These are phyloP conservation scores for Ophiostoma populinum DNA, from an alignment of 2,329 filamentous ascomycete genomes.

Conservation along the genomic window DNA sequence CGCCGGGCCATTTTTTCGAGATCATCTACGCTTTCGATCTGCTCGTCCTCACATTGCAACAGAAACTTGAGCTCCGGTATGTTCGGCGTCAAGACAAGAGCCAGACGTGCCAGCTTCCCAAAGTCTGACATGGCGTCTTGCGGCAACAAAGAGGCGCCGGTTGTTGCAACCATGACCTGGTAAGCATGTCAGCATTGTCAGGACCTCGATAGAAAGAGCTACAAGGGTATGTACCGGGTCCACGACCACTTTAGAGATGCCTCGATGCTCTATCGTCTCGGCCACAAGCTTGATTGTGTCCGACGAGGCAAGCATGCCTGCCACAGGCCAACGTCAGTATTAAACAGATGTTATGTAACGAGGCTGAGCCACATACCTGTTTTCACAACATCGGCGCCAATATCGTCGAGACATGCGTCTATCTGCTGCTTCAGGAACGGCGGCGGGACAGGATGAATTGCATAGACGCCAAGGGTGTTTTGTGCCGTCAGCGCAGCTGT, in stretches of 20 bases:
- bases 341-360: not conserved
- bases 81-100: slow-evolving; percentile 60
- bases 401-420: slow-evolving; percentile 65
- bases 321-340: too few relatives aligned
- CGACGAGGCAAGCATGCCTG: slow-evolving; percentile 68
- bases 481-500: slow-evolving; percentile 93
- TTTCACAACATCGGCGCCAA: slow-evolving; percentile 81
- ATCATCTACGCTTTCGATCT: slow-evolving; percentile 41
- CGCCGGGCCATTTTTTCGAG: slow-evolving; percentile 48
- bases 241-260: slow-evolving; percentile 43
- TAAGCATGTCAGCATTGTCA: not conserved
- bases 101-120: slow-evolving; percentile 43
- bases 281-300: slow-evolving; percentile 54
- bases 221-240: too few relatives aligned
- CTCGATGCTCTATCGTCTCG: slow-evolving; percentile 39
- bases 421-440: slow-evolving; percentile 74
- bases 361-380: slow-evolving; percentile 41
- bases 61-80: slow-evolving; percentile 56
- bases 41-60: slow-evolving; percentile 26
- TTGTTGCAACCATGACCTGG: slow-evolving; percentile 84
- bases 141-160: slow-evolving; percentile 53
- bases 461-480: slow-evolving; percentile 72
- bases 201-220: slow-evolving; percentile 7
- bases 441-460: slow-evolving; percentile 62
- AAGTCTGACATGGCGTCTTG: slow-evolving; percentile 44